Base-by-base conservation (phyloP, 192 early-diverging fungal genomes). In the Backusella liffmaniae region DNA sequence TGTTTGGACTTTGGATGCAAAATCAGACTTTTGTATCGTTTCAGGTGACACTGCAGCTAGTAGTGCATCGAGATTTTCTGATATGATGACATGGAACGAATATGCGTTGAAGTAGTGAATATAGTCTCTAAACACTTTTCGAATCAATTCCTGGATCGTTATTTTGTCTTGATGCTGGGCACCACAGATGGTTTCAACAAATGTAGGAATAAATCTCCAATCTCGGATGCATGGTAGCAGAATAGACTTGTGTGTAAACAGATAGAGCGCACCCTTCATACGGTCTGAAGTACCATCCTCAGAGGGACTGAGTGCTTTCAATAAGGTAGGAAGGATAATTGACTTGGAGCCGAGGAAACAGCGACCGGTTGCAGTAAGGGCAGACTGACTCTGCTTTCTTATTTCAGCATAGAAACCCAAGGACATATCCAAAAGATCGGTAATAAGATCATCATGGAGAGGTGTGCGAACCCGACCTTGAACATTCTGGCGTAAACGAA, bases 91-190 rank as follows among this genome's bases (percentile, higher is more conserved):
- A 72, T 82, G 80, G 72, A 91, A 89, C 16, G 86, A 82, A 5
- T 77, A 80, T 70, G 85, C 81, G 10, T 82, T 86, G 66, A 86
- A 81, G 36, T 89, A 83, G 36, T 82, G 76, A 1, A 90, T 73
- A 70, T 90, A 91, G 23, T 90, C 88, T 6, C 89, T 51, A 79
- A 91, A 93, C 4, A 87, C 79, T 74, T 87, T 91, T 7, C 90
- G 79, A 26, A 93, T 81, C 12, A 92, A 70, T 56, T 90, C 84
- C 76, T 93, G 92, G 21, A 93, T 84, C 6, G 90, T 89, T 1
- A 87, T 84, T 83, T 94, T 93, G 49, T 93, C 92, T 46, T 88
- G 88, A 76, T 91, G 89, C 66, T 92, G 86, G 15, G 90, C 86
- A 30, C 76, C 76, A 67, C 89, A 88, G 0, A 94, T 74, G 10